Conservation (phyloP, 805 yeast species). For the Zygosaccharomyces gambellarensis region DNA sequence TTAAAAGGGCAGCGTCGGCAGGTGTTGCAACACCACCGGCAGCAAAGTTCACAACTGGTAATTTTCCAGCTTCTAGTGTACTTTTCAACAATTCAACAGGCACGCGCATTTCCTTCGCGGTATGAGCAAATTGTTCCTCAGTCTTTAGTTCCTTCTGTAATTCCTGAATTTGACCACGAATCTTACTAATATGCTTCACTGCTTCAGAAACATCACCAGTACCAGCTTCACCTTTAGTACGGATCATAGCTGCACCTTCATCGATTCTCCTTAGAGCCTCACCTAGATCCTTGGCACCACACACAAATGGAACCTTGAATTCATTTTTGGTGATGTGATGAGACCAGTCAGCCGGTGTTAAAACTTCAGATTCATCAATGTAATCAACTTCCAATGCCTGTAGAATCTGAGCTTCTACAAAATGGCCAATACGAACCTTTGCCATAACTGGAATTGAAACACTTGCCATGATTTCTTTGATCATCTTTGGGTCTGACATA, state of each 20-base stretch:
- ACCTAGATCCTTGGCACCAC: slow-evolving; percentile 78
- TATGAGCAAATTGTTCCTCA: slow-evolving; percentile 43
- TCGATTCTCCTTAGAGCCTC: slow-evolving; percentile 73
- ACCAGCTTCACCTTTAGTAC: slow-evolving; percentile 88
- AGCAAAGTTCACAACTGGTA: slow-evolving; percentile 81
- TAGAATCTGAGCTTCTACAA: slow-evolving; percentile 74
- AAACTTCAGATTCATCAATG: slow-evolving; percentile 79
- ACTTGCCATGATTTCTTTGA: slow-evolving; percentile 59
- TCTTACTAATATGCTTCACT: slow-evolving; percentile 63
- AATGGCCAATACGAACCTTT: slow-evolving; percentile 77
- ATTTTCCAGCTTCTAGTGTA: slow-evolving; percentile 44
- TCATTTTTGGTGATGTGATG: slow-evolving; percentile 57
- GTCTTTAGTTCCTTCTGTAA: slow-evolving; percentile 34
- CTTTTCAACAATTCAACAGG: slow-evolving; percentile 50
- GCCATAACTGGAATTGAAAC: slow-evolving; percentile 81
- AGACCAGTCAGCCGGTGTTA: slow-evolving; percentile 73
- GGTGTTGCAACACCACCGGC: slow-evolving; percentile 91
- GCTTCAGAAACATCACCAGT: slow-evolving; percentile 85
- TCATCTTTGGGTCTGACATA: slow-evolving; percentile 82
- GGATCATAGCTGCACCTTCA: slow-evolving; percentile 84
- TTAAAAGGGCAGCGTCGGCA: slow-evolving; percentile 78
- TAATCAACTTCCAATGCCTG: slow-evolving; percentile 70
- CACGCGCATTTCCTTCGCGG: slow-evolving; percentile 57
- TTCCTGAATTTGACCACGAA: slow-evolving; percentile 48
- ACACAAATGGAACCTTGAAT: slow-evolving; percentile 72